Evolutionary conservation across 2,329 filamentous ascomycete species (phyloP).

Genomic region (Hymenoscyphus scutula): DNA sequence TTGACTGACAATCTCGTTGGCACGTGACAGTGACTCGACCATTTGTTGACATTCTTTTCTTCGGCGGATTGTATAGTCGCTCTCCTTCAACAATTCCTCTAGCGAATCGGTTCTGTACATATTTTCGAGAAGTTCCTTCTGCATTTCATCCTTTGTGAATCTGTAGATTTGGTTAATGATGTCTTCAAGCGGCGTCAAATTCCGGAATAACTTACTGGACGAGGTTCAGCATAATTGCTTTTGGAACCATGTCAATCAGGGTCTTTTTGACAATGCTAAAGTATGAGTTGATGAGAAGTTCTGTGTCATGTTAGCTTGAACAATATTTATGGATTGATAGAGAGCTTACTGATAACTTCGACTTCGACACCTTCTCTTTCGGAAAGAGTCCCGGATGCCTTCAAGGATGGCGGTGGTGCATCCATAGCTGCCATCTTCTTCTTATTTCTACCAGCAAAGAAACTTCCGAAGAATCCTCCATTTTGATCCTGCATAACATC

Average conservation of each 20-base stretch:
- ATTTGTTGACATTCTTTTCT: conserved; percentile 99
- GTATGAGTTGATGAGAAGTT: conserved; percentile 94
- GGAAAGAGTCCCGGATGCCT: conserved; percentile 88
- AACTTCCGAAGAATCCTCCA: conserved; percentile 92
- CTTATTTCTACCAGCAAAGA: conserved; percentile 99
- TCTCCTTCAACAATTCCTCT: conserved; percentile 95
- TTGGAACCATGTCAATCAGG: conserved; percentile 99
- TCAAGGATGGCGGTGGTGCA: conserved; percentile 84
- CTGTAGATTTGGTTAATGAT: conserved; percentile 43
- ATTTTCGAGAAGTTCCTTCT: conserved; percentile 91
- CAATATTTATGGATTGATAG: not conserved
- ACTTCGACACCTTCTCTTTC: conserved; percentile 96
- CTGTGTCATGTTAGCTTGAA: conserved; percentile 44
- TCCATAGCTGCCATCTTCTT: conserved; percentile 99
- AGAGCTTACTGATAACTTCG: conserved; percentile 86
- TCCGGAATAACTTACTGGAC: conserved; percentile 69
- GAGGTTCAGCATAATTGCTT: conserved; percentile 96
- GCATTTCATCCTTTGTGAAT: conserved; percentile 97
- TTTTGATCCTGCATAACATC: conserved; percentile 57
- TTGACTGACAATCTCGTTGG: conserved; percentile 92
- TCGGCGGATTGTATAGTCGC: conserved; percentile 90
- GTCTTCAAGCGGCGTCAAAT: not conserved
- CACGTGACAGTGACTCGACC: conserved; percentile 88
- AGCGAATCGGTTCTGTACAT: conserved; percentile 92
- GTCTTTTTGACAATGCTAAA: conserved; percentile 98